Evolutionary conservation across 805 yeast genomes (phyloP), one percentile per base, ranked within the genome.

Genomic region (Candida broadrunensis): DNA sequence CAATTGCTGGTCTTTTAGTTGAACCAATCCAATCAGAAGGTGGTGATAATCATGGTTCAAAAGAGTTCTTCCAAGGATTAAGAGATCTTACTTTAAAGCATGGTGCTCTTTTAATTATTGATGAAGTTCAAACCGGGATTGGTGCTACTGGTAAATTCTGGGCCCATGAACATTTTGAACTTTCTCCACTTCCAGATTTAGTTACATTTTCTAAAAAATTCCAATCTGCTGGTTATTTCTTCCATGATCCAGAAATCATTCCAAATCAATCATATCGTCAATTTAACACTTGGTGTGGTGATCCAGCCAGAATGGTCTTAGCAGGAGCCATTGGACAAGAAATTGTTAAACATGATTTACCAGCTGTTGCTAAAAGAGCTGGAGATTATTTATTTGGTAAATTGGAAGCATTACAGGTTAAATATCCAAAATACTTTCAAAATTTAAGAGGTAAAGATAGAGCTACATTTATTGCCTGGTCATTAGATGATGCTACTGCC

Each of bases 201-300:
- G 91, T 86, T 44, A 86, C 95, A 6, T 86, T 86, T 72, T 83
- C 91, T 52, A 86, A 86, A 74, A 86, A 86, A 74, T 85, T 85
- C 76, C 95, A 87, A 72, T 76, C 89, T 41, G 95, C 95, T 32
- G 95, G 95, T 44, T 87, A 80, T 76, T 86, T 76, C 76, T 87
- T 81, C 80, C 80, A 78, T 54, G 79, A 82, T 66, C 81, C 85
- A 36, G 83, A 80, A 54, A 67, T 86, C 45, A 73, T 83, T 51
- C 95, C 95, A 56, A 73, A 80, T 64, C 63, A 66, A 56, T 81
- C 95, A n/a, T 86, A 83, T 76, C 80, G 95, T 64, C 95, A 87
- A 73, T 86, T 86, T 78, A 86, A 86, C 80, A 86, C 95, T 44
- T 86, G 95, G 95, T 85, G 91, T 69, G 95, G 95, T 55, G 95